phyloP scores from a whole-genome alignment of 2,329 filamentous ascomycete species.

The Triangularia verruculosa region DNA sequence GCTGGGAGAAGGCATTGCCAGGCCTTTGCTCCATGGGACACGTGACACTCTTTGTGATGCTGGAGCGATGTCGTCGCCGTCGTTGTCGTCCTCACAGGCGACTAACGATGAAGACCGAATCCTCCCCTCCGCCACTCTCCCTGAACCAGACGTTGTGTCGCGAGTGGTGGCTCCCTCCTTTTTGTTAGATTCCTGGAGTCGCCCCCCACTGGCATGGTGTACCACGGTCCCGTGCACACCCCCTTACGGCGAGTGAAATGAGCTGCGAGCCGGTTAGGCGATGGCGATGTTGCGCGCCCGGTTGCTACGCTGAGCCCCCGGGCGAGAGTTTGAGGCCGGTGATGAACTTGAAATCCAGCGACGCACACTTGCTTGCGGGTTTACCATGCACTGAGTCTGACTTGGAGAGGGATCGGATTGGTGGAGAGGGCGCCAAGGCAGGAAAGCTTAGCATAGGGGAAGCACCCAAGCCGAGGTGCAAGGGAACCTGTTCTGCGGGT shows the following conservation, averaged over 20 bases:
- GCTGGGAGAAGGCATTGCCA: slow-evolving; percentile 32
- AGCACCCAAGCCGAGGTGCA: slow-evolving; percentile 9
- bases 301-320: neutral
- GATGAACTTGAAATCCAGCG: neutral
- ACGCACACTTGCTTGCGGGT: neutral
- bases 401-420: slow-evolving; percentile 3
- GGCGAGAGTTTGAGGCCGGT: neutral
- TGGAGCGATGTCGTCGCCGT: slow-evolving; percentile 13
- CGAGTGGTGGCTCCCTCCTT: slow-evolving; percentile 17
- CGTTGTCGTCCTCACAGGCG: slow-evolving; percentile 10
- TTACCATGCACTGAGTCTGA: slow-evolving; percentile 1
- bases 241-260: neutral
- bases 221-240: slow-evolving; percentile 11
- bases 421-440: slow-evolving; percentile 25
- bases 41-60: slow-evolving; percentile 10
- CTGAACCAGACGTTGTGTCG: slow-evolving; percentile 13
- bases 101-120: slow-evolving; percentile 9
- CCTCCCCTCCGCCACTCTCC: slow-evolving; percentile 21
- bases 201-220: slow-evolving; percentile 18
- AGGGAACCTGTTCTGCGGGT: slow-evolving; percentile 1
- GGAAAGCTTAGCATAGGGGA: slow-evolving; percentile 22
- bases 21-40: slow-evolving; percentile 31
- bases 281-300: neutral
- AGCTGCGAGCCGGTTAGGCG: neutral
- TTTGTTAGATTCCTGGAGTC: neutral